phyloP scores from a whole-genome alignment of 2,329 filamentous ascomycete species.

The Fusarium sp. region DNA sequence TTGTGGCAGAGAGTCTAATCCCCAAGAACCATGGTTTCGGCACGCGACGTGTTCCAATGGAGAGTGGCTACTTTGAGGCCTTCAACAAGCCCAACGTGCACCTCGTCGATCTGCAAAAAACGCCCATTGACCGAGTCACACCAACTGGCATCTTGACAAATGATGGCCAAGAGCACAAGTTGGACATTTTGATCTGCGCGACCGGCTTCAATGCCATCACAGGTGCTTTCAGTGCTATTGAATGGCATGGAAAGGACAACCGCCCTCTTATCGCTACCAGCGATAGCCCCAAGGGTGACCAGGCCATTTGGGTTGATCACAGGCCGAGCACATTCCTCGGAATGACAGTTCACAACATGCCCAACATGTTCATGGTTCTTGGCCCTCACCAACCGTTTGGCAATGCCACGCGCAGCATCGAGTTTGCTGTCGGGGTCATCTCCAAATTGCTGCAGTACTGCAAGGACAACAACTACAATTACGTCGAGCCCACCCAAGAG shows the following conservation, averaged over 20 bases:
- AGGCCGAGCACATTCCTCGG: conserved; percentile 6
- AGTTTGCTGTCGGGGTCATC: conserved; percentile 5
- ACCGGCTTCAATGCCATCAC: conserved; percentile 11
- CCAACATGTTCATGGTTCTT: conserved; percentile 41
- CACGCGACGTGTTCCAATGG: not conserved
- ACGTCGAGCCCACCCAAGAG: conserved; percentile 13
- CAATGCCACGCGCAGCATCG: conserved; percentile 33
- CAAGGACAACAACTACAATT: conserved; percentile 12
- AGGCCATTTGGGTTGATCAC: conserved; percentile 35
- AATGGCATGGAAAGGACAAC: conserved; percentile 23
- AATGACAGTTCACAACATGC: conserved; percentile 14
- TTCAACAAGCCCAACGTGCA: not conserved
- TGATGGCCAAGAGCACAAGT: not conserved
- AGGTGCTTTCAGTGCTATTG: conserved; percentile 28
- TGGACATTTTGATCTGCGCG: not conserved
- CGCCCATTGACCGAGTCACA: not conserved
- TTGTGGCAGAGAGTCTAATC: not conserved
- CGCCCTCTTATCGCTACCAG: conserved; percentile 21
- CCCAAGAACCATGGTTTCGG: not conserved
- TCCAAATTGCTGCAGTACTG: conserved; percentile 25
- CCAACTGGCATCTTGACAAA: not conserved
- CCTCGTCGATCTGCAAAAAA: not conserved
- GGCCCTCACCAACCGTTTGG: conserved; percentile 36
- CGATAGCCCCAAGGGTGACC: conserved; percentile 4
- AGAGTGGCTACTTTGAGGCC: not conserved